These are phyloP conservation scores for Crepidotus variabilis DNA, from an alignment of 768 basidiomycete genomes.

Conservation along the genomic window DNA sequence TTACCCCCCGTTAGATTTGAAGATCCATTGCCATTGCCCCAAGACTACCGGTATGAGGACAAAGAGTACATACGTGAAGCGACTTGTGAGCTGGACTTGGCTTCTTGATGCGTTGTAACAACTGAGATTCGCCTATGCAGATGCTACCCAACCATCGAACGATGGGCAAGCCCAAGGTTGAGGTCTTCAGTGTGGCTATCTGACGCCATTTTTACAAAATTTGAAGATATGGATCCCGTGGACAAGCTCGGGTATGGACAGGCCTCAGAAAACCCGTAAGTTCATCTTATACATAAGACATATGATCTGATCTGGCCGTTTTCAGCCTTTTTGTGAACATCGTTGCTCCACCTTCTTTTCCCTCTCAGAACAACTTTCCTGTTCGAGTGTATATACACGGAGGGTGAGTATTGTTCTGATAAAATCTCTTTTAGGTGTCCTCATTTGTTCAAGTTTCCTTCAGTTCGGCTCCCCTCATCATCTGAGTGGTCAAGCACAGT, in stretches of 20 bases:
- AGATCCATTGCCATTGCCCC: slow-evolving; percentile 56
- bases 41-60: slow-evolving; percentile 48
- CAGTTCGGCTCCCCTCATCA: slow-evolving; percentile 76
- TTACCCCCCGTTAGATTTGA: slow-evolving; percentile 61
- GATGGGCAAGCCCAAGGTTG: slow-evolving; percentile 60
- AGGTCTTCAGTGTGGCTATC: neutral
- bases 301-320: neutral
- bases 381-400: slow-evolving; percentile 61
- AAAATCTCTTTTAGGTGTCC: neutral
- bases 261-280: slow-evolving; percentile 70
- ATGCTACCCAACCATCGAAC: slow-evolving; percentile 57
- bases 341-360: slow-evolving; percentile 51
- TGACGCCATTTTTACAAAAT: neutral
- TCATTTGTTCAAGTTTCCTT: slow-evolving; percentile 47
- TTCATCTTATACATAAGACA: neutral
- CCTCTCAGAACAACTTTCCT: slow-evolving; percentile 42
- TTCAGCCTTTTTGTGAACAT: slow-evolving; percentile 64
- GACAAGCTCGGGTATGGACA: slow-evolving; percentile 65
- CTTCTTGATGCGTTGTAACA: neutral
- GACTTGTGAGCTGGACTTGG: slow-evolving; percentile 43
- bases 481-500: slow-evolving; percentile 60
- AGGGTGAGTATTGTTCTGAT: slow-evolving; percentile 41
- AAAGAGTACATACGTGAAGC: slow-evolving; percentile 62
- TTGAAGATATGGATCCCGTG: slow-evolving; percentile 13
- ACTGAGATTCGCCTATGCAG: slow-evolving; percentile 23